phyloP scores from a whole-genome alignment of 768 basidiomycete genomes.

The Galerina marginata region DNA sequence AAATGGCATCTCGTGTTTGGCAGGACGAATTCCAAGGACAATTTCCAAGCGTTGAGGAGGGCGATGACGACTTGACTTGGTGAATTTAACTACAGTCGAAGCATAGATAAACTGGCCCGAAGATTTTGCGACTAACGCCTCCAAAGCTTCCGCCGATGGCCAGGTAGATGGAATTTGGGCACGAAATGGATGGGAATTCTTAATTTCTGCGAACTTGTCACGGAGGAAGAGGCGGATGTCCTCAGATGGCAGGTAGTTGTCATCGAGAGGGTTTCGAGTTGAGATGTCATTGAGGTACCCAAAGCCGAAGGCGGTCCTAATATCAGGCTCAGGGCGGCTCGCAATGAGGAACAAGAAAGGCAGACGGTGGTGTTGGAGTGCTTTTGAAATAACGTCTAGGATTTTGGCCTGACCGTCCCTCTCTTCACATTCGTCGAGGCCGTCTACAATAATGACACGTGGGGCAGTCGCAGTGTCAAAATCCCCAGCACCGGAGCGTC shows the following conservation, averaged over 20 bases:
- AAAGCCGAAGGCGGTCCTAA: background rate
- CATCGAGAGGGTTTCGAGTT: slow-evolving; percentile 1
- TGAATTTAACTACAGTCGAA: slow-evolving; percentile 10
- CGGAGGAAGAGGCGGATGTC: slow-evolving; percentile 16
- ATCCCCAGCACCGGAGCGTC: background rate
- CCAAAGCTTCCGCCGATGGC: background rate
- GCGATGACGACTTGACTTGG: background rate
- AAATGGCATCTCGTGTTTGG: slow-evolving; percentile 3
- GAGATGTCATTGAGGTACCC: background rate
- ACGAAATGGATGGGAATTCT: slow-evolving; percentile 1
- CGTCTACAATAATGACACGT: slow-evolving; percentile 14
- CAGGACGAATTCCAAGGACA: background rate
- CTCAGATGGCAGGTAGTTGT: background rate
- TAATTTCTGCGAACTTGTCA: slow-evolving; percentile 8
- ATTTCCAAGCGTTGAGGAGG: slow-evolving; percentile 2
- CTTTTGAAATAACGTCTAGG: background rate
- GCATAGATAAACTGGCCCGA: slow-evolving; percentile 23
- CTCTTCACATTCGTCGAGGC: slow-evolving; percentile 16
- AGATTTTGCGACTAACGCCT: slow-evolving; percentile 9
- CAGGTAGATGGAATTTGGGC: background rate
- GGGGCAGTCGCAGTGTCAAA: background rate
- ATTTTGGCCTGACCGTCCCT: background rate
- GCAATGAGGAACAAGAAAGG: slow-evolving; percentile 13
- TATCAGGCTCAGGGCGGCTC: slow-evolving; percentile 13
- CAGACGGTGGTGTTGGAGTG: background rate